Conservation (phyloP, 176 grass and related monocot genomes). For the Phoenix roebelenii region DNA sequence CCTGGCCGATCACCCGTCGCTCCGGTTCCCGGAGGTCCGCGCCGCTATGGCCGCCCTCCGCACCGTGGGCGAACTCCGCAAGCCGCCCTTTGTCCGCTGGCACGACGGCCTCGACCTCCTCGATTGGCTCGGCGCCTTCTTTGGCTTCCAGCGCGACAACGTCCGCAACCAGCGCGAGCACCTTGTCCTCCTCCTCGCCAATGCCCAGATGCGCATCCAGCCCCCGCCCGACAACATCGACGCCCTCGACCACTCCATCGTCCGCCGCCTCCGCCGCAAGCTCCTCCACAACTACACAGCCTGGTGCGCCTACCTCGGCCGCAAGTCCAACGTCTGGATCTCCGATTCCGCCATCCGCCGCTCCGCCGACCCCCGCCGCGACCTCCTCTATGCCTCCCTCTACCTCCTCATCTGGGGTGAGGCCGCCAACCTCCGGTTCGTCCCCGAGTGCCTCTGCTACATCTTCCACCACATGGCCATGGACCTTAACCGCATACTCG, state of each 20-base stretch:
- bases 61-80: slow-evolving; percentile 38
- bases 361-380: slow-evolving; percentile 36
- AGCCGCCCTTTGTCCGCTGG: slow-evolving; percentile 36
- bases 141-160: slow-evolving; percentile 90
- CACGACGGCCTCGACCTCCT: slow-evolving; percentile 48
- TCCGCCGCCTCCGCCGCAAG: slow-evolving; percentile 56
- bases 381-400: slow-evolving; percentile 64
- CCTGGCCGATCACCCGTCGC: slow-evolving; percentile 48
- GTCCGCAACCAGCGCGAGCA: slow-evolving; percentile 90
- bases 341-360: slow-evolving; percentile 7
- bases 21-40: slow-evolving; percentile 72
- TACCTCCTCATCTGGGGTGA: slow-evolving; percentile 97
- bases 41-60: slow-evolving; percentile 51
- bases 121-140: slow-evolving; percentile 81
- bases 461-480: slow-evolving; percentile 84
- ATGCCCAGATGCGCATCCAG: slow-evolving; percentile 62
- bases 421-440: slow-evolving; percentile 83
- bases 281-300: slow-evolving; percentile 69
- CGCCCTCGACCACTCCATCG: slow-evolving; percentile 42
- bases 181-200: slow-evolving; percentile 91
- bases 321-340: slow-evolving; percentile 38
- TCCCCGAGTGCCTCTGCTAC: slow-evolving; percentile 90
- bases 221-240: slow-evolving; percentile 25
- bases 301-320: slow-evolving; percentile 76
- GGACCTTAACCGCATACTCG: slow-evolving; percentile 68